Base-by-base conservation (phyloP, 129 eudicot genomes). In the Apium graveolens region DNA sequence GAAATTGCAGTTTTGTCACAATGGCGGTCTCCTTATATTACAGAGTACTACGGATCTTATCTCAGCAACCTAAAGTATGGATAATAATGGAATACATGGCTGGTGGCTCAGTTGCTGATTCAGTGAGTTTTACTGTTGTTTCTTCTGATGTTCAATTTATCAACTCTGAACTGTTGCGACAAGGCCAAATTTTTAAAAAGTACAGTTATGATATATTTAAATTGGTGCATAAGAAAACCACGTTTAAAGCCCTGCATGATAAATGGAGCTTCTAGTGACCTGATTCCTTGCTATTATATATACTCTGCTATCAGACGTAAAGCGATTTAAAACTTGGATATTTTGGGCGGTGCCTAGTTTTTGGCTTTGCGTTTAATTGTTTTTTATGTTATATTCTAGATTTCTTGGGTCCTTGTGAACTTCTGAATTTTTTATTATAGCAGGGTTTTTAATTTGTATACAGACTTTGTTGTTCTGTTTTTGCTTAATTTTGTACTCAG, bases 51-150 rank as follows among this genome's bases (percentile, higher is more conserved):
- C 16, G 95, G 97, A 71, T 93, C 98, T 18, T 89, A 85, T 82
- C 89, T 93, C 88, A 88, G 82, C 89, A 93, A 89, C 88, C 98
- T 76, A 93, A 93, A 85, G 83, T 93, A 60, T 93, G 96, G 97
- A 93, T 93, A 79, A 89, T 93, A 74, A 93, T 93, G 98, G 98
- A 93, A 80, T 93, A 91, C 86, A 93, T 93, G 98, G 98, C 97
- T 74, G 98, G 98, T 76, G 98, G 98, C 81, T 93, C 98, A 38
- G 97, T 93, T 82, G 97, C 98, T 76, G 98, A 93, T 85, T 82
- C 91, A 37, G 98, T 93, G 88, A 45, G 89, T 86, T 78, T 79
- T 73, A 71, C 63, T 51, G 76, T 79, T 76, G 76, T 76, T 70
- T 78, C n/a, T 66, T 66, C 39, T 13, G 3, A 66, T 66, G 41